phyloP scores from a whole-genome alignment of 352 stramenopile genomes.

The Pythium rishiriense region DNA sequence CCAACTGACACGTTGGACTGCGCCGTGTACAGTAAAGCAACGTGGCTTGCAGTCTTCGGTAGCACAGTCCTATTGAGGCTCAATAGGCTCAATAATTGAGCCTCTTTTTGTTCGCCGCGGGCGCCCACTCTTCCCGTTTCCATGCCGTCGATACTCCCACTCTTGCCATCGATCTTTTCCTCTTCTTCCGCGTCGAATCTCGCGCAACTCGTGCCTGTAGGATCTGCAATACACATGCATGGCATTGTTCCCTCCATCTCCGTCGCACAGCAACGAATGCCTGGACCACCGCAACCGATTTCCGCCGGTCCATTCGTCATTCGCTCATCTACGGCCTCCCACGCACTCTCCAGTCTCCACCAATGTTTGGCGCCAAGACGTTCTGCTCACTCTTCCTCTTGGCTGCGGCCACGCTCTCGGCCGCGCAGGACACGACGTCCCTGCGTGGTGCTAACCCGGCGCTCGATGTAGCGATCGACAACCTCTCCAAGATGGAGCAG shows the following conservation, averaged over 20 bases:
- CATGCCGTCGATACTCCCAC: not conserved
- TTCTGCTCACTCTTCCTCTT: slow-evolving; percentile 18
- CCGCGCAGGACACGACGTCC: slow-evolving; percentile 7
- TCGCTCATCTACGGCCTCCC: not conserved
- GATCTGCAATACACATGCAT: not conserved
- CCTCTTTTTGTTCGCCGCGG: not conserved
- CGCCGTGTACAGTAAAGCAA: not conserved
- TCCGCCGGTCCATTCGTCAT: not conserved
- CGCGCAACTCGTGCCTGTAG: not conserved
- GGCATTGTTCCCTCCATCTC: not conserved
- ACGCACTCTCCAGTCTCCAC: not conserved
- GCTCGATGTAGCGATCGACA: slow-evolving; percentile 25
- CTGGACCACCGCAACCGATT: slow-evolving; percentile 17
- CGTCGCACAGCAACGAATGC: not conserved
- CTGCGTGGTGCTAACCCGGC: slow-evolving; percentile 19
- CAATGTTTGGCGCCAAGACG: slow-evolving; percentile 24
- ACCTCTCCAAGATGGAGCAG: slow-evolving; percentile 27
- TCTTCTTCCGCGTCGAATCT: no score
- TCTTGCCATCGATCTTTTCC: not conserved
- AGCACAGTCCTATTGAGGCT: no score
- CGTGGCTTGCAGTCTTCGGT: no score
- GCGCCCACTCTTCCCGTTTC: no score
- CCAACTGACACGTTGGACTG: not conserved
- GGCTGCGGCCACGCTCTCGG: not conserved
- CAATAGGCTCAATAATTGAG: not conserved